Conservation (phyloP, 345 rosid genomes). For the Citrus medica region DNA sequence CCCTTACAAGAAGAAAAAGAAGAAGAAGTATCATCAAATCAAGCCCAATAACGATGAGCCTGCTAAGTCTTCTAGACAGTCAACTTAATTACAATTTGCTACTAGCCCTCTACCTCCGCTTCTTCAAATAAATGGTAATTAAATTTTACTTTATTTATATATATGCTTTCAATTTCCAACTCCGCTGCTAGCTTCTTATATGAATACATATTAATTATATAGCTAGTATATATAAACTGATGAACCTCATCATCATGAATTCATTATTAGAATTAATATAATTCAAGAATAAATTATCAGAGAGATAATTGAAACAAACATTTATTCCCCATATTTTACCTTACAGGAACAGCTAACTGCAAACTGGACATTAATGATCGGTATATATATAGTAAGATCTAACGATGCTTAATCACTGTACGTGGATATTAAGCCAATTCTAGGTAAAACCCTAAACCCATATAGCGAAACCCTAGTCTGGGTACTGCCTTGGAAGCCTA, state of each 20-base stretch:
- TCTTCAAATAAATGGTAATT: constrained; percentile 34
- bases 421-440: background rate
- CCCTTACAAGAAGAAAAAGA: constrained; percentile 76
- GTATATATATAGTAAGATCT: background rate
- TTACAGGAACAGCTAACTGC: too few species aligned
- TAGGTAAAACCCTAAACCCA: constrained; percentile 36
- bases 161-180: too few species aligned
- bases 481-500: background rate
- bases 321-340: background rate
- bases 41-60: constrained; percentile 28
- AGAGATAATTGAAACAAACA: background rate
- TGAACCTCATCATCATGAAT: too few species aligned
- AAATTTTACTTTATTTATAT: background rate
- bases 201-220: too few species aligned
- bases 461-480: constrained; percentile 36
- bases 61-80: constrained; percentile 26
- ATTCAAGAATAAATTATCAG: too few species aligned
- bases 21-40: constrained; percentile 49
- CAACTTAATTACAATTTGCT: constrained; percentile 1
- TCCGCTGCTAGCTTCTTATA: too few species aligned
- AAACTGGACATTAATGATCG: background rate
- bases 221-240: too few species aligned
- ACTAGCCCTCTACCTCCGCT: constrained; percentile 5
- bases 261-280: too few species aligned
- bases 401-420: too few species aligned